phyloP scores from a whole-genome alignment of 2,329 filamentous ascomycete genomes.

The Beauveria rudraprayagi region DNA sequence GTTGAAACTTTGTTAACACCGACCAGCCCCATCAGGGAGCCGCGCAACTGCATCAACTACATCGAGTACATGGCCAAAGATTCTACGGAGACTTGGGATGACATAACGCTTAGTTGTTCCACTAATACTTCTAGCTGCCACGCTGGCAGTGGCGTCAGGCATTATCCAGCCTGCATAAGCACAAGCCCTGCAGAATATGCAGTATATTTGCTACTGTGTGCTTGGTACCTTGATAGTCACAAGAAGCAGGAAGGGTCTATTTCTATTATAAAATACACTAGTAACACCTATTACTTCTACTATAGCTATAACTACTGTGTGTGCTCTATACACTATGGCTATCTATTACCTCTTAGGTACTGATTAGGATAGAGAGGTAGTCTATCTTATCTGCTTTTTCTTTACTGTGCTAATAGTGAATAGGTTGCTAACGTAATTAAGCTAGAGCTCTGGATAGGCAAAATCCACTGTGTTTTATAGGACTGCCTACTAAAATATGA shows the following conservation, averaged over 20 bases:
- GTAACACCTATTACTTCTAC: not conserved
- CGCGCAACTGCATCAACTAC: not conserved
- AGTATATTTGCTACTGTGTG: not conserved
- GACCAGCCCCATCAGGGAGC: not conserved
- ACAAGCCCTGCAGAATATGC: not conserved
- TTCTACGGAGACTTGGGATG: not conserved
- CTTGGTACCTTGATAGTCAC: not conserved
- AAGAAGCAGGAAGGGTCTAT: not conserved
- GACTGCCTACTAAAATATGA: not conserved
- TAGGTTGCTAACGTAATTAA: not conserved
- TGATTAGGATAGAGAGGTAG: not conserved
- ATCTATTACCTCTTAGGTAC: not conserved
- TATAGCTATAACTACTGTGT: not conserved
- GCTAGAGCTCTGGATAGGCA: not conserved
- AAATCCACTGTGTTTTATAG: not conserved
- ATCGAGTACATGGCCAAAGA: not conserved
- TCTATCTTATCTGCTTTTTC: not conserved
- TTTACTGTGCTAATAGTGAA: not conserved
- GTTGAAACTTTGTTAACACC: not conserved
- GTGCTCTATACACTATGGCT: not conserved
- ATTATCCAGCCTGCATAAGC: not conserved
- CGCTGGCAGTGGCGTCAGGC: not conserved
- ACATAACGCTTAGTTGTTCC: not conserved
- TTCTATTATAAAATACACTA: not conserved
- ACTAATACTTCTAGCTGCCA: not conserved